phyloP scores from a whole-genome alignment of 2,329 filamentous ascomycete species.

The Fusarium verrucosum region DNA sequence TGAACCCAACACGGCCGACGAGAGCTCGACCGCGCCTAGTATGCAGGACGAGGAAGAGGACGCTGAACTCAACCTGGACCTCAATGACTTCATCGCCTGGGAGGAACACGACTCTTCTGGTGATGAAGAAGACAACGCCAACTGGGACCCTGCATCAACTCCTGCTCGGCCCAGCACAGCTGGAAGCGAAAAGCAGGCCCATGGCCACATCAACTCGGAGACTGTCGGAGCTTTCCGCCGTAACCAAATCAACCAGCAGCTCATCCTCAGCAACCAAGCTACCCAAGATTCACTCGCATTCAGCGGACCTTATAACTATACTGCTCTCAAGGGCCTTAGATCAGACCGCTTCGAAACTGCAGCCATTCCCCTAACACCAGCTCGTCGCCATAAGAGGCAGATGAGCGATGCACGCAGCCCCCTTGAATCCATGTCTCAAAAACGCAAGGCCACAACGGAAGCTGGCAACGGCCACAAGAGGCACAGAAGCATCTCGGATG shows the following conservation, averaged over 20 bases:
- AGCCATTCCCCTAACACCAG: conserved; percentile 73
- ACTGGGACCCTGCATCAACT: conserved; percentile 62
- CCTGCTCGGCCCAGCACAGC: conserved; percentile 61
- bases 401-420: conserved; percentile 60
- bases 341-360: conserved; percentile 72
- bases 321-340: conserved; percentile 70
- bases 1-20: conserved; percentile 65
- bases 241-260: conserved; percentile 70
- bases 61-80: conserved; percentile 69
- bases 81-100: conserved; percentile 79
- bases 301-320: conserved; percentile 67
- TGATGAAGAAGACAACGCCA: conserved; percentile 65
- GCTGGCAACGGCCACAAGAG: conserved; percentile 60
- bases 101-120: conserved; percentile 67
- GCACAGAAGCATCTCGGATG: conserved; percentile 67
- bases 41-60: conserved; percentile 66
- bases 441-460: conserved; percentile 64
- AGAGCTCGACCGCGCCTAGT: conserved; percentile 53
- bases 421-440: conserved; percentile 59
- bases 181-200: conserved; percentile 57
- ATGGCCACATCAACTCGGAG: conserved; percentile 70
- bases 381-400: conserved; percentile 65
- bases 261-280: conserved; percentile 68
- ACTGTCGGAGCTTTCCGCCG: conserved; percentile 82
- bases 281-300: conserved; percentile 71